Conservation (phyloP, 495 filamentous ascomycete species). For the Talaromyces liani region DNA sequence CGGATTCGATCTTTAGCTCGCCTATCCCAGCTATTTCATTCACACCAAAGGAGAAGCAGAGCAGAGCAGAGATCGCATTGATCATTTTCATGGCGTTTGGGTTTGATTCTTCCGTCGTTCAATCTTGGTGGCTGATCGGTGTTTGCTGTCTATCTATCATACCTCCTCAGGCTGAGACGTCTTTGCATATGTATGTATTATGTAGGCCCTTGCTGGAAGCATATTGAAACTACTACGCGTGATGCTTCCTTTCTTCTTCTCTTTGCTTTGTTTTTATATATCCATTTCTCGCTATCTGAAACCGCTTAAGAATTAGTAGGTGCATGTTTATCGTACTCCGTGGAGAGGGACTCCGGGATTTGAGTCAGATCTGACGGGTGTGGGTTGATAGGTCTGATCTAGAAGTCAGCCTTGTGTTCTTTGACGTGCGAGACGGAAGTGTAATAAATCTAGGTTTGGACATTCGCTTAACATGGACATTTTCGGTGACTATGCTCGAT, state of each 20-base stretch:
- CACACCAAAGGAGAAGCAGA: not conserved
- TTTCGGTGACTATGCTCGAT: not conserved
- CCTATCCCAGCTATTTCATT: not conserved
- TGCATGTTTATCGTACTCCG: not conserved
- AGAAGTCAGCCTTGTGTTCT: not conserved
- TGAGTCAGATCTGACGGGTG: not conserved
- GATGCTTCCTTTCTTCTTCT: not conserved
- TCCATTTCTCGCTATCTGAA: not conserved
- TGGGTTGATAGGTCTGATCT: not conserved
- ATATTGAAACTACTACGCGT: not conserved
- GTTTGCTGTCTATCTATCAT: not conserved
- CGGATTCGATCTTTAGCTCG: not conserved
- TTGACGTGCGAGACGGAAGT: not conserved
- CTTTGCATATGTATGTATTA: not conserved
- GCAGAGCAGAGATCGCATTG: slow-evolving; percentile 5
- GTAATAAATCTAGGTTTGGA: not conserved
- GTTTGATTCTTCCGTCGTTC: not conserved
- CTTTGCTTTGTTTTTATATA: not conserved
- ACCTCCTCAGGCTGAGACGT: not conserved
- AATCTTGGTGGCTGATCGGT: not conserved
- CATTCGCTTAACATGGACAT: not conserved
- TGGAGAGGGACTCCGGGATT: not conserved
- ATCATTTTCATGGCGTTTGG: slow-evolving; percentile 10
- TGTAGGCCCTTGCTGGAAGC: not conserved
- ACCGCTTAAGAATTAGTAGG: not conserved